Evolutionary conservation across 2,329 filamentous ascomycete genomes (phyloP).

Genomic region (Pezicula neosporulosa): DNA sequence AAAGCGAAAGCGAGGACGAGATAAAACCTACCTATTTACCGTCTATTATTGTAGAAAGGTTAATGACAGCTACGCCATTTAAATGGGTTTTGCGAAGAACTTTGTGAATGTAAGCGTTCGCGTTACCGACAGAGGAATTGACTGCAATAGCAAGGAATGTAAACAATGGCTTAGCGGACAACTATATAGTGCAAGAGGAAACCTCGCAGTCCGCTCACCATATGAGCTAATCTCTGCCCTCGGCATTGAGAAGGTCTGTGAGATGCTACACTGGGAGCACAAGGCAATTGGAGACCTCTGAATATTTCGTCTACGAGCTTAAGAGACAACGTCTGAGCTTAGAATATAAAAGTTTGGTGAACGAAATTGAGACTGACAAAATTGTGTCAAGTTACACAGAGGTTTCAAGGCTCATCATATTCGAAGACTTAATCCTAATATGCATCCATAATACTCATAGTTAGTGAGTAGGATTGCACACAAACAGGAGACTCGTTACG

Average conservation of each 20-base stretch:
- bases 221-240: slow-evolving; percentile 18
- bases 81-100: slow-evolving; percentile 22
- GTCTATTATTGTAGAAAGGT: slow-evolving; percentile 22
- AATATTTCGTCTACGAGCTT: slow-evolving; percentile 18
- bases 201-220: slow-evolving; percentile 2
- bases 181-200: slow-evolving; percentile 7
- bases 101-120: slow-evolving; percentile 19
- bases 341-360: not conserved
- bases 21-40: slow-evolving; percentile 14
- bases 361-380: too few relatives aligned
- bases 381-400: too few relatives aligned
- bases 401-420: too few relatives aligned
- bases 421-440: too few relatives aligned
- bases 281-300: slow-evolving; percentile 14
- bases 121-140: slow-evolving; percentile 14
- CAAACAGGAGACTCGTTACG: too few relatives aligned
- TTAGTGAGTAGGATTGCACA: too few relatives aligned
- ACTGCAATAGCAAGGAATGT: slow-evolving; percentile 17
- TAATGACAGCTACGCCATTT: slow-evolving; percentile 21
- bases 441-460: too few relatives aligned
- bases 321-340: slow-evolving; percentile 11
- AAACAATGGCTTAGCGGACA: slow-evolving; percentile 20
- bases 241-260: slow-evolving; percentile 22
- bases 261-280: slow-evolving; percentile 22
- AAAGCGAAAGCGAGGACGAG: slow-evolving; percentile 7